Evolutionary conservation across 495 filamentous ascomycete genomes (phyloP).

Genomic region (Emericellopsis terricola): DNA sequence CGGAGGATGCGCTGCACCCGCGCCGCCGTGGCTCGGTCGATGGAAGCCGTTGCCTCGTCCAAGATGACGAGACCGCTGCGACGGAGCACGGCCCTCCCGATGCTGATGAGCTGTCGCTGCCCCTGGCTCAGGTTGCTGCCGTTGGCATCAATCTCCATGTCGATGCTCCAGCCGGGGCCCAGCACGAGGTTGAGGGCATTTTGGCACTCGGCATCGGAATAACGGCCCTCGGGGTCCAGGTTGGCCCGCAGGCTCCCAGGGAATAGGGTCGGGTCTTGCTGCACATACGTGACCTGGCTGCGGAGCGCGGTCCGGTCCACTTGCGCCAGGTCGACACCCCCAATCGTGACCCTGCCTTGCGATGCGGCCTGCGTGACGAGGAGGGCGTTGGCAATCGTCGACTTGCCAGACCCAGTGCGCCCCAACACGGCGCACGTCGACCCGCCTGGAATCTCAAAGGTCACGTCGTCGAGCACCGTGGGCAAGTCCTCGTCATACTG

Average conservation of each 20-base stretch:
- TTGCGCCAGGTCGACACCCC: conserved; percentile 27
- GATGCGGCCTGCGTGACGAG: conserved; percentile 31
- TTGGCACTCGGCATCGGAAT: conserved; percentile 25
- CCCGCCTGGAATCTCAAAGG: conserved; percentile 52
- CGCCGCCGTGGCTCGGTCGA: conserved; percentile 61
- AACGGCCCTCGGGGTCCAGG: conserved; percentile 31
- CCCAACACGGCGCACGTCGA: conserved; percentile 50
- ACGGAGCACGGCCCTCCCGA: conserved; percentile 38
- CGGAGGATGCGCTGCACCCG: conserved; percentile 59
- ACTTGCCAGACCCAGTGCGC: conserved; percentile 46
- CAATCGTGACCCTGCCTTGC: conserved; percentile 29
- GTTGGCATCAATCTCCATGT: conserved; percentile 32
- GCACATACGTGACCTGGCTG: conserved; percentile 37
- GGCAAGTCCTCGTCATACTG: conserved; percentile 61
- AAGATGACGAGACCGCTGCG: conserved; percentile 43
- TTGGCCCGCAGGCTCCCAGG: conserved; percentile 36
- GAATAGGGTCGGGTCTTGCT: conserved; percentile 44
- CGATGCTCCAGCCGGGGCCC: conserved; percentile 19
- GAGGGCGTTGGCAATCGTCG: conserved; percentile 36
- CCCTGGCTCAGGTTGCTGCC: conserved; percentile 44
- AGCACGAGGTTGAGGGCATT: conserved; percentile 25
- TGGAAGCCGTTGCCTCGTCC: conserved; percentile 75
- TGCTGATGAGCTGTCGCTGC: conserved; percentile 39
- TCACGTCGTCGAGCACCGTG: conserved; percentile 43
- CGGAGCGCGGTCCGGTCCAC: conserved; percentile 37